Base-by-base conservation (phyloP, 2,329 filamentous ascomycete genomes). In the Aspergillus phoenicis region DNA sequence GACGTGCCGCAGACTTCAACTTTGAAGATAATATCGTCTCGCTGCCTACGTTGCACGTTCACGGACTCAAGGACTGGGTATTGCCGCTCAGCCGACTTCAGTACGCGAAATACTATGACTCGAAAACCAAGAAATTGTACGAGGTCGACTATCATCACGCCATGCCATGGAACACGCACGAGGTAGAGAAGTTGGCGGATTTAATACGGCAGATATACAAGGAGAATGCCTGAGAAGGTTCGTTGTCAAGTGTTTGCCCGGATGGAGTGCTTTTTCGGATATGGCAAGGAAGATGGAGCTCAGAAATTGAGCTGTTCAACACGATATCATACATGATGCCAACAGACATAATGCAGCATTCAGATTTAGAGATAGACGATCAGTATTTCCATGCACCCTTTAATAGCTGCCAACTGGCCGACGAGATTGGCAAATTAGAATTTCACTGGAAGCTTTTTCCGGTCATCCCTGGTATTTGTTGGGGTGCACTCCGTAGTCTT, bases 111-210 rank as follows among this genome's bases (percentile, higher is more conserved):
- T 67, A 59, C 15, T 69, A 66, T 36, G 62, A 67, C 24, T 15
- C 52, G 11, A 20, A 47, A 10, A 56, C 57, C 2, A 36, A 56
- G 6, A 56, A 8, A 33, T 36, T 69, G 17, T 66, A 63, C 28
- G 65, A 68, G 56, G 62, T 68, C 5, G 62, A 68, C 15, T 69
- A 69, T 38, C 67, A 69, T 41, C 67, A 69, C 61, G 67, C 67
- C 6, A 69, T 69, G 67, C 67, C 67, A 17, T 69, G 67, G 67
- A 61, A 62, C 8, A 64, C 59, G 47, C 48, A 64, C 4, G 66
- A 69, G 33, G 60, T 63, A 11, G 43, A 64, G 47, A 54, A 61
- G 30, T 48, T 69, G 60, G 67, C 62, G 2, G 49, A 59, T 2
- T 22, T 41, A 33, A 63, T 69, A 33, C 60, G 61, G 47, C 49